A percentile compares a stretch with the other conserved stretches of the same genome.
Conservation (phyloP, 2,329 filamentous ascomycete genomes). For the Zarea fungicola region DNA sequence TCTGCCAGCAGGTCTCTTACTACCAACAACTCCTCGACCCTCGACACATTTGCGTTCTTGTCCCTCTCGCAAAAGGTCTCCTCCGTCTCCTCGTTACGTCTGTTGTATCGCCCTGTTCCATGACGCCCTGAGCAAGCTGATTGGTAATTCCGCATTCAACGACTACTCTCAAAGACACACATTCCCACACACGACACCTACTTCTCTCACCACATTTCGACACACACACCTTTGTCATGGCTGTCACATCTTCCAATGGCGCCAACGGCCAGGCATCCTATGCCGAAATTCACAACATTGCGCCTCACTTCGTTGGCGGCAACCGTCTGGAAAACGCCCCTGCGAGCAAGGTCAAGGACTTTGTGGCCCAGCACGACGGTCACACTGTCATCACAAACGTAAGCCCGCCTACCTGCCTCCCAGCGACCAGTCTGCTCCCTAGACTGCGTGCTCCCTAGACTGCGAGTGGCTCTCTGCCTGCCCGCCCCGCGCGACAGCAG, state of each 20-base stretch:
- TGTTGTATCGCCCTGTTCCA: neutral
- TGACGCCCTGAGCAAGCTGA: conserved; percentile 9
- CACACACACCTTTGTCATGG: conserved; percentile 37
- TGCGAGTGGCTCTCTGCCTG: too few species aligned
- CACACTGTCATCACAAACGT: conserved; percentile 99
- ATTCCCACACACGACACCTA: conserved; percentile 6
- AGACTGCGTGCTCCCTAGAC: too few species aligned
- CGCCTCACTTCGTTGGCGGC: conserved; percentile 94
- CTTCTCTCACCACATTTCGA: conserved; percentile 18
- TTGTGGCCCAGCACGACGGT: conserved; percentile 81
- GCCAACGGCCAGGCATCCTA: conserved; percentile 60
- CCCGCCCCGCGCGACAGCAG: too few species aligned
- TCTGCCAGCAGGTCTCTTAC: conserved; percentile 6
- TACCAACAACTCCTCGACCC: neutral
- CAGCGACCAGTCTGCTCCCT: neutral
- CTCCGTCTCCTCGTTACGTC: conserved; percentile 16
- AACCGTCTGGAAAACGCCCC: conserved; percentile 79
- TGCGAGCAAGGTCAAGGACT: conserved; percentile 89
- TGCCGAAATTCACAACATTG: conserved; percentile 74
- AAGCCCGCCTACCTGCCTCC: conserved; percentile 34
- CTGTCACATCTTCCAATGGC: conserved; percentile 39
- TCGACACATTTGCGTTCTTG: neutral
- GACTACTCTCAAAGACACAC: neutral
- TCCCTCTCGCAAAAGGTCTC: conserved; percentile 14
- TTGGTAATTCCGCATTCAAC: conserved; percentile 5